A percentile compares a stretch with the other conserved stretches of the same genome.
Conservation (phyloP, 805 yeast species). For the Suhomyces sp. region DNA sequence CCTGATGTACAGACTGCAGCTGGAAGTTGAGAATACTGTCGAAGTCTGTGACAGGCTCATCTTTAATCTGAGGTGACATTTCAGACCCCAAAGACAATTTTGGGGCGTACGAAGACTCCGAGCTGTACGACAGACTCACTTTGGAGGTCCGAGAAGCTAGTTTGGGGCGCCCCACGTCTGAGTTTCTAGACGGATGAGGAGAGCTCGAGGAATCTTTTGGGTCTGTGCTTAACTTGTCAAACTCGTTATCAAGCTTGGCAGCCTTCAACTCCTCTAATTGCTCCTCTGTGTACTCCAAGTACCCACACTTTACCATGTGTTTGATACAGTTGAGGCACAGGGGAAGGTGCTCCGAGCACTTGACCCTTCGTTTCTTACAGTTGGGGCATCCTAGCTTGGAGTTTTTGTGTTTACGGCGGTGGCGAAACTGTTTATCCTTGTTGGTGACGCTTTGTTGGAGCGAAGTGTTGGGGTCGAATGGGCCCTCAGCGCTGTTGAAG, state of each 20-base stretch:
- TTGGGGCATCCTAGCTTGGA: constrained; percentile 46
- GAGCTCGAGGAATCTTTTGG: neutral
- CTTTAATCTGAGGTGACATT: neutral
- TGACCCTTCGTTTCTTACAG: constrained; percentile 49
- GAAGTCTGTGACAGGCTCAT: neutral
- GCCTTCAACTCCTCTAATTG: constrained; percentile 27
- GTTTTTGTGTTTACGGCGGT: constrained; percentile 23
- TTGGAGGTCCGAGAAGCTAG: neutral
- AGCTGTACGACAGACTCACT: neutral
- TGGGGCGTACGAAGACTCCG: neutral
- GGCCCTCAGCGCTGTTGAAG: neutral
- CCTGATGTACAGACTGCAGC: constrained; percentile 15
- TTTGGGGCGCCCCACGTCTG: neutral
- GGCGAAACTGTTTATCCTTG: constrained; percentile 6
- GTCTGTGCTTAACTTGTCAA: constrained; percentile 5
- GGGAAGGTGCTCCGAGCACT: constrained; percentile 44
- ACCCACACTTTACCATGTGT: constrained; percentile 39
- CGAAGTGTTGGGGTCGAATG: neutral
- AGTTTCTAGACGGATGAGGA: neutral
- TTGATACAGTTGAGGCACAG: constrained; percentile 38
- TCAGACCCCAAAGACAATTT: neutral
- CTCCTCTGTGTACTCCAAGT: constrained; percentile 31
- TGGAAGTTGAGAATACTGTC: constrained; percentile 4
- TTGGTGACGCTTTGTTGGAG: neutral
- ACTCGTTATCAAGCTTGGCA: constrained; percentile 12